Percentiles rank a stretch among this genome's conserved stretches.
Evolutionary conservation across 148 eudicot genomes (phyloP).

Genomic region (Rhododendron vialii): DNA sequence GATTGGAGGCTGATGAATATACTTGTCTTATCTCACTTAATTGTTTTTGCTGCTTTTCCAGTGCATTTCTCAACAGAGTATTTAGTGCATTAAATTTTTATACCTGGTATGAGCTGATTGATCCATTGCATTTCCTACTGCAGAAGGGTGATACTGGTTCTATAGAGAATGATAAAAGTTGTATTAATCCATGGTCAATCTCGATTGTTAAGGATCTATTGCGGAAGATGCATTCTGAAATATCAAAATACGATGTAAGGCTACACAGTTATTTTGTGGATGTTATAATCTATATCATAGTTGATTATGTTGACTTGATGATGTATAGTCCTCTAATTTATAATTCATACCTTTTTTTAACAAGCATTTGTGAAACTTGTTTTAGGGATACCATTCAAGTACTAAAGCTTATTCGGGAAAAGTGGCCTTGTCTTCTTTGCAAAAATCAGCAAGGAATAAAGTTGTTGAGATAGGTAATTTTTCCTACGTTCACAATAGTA

Average conservation of each 20-base stretch:
- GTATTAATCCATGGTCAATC: conserved; percentile 70
- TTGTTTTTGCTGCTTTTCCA: background rate
- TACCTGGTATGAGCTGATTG: background rate
- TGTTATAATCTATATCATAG: background rate
- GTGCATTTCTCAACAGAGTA: background rate
- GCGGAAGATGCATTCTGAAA: conserved; percentile 53
- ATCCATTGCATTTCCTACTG: conserved; percentile 9
- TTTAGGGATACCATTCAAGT: conserved; percentile 74
- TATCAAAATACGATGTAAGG: conserved; percentile 59
- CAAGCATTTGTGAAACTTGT: conserved; percentile 13
- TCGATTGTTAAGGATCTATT: conserved; percentile 39
- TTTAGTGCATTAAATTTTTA: background rate
- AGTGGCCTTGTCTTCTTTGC: conserved; percentile 49
- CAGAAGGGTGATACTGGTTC: conserved; percentile 30
- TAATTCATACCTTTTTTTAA: background rate
- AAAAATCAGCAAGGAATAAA: conserved; percentile 65
- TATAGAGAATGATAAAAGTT: conserved; percentile 21
- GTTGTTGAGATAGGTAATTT: conserved; percentile 61
- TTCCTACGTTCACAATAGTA: background rate
- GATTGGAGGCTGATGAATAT: background rate
- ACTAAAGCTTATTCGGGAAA: conserved; percentile 65
- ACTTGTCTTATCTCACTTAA: background rate
- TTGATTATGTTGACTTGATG: background rate
- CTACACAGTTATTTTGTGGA: conserved; percentile 2
- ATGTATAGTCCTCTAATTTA: background rate